Evolutionary conservation across 2,329 filamentous ascomycete species (phyloP).

Genomic region (Trichocomaceae sp.): DNA sequence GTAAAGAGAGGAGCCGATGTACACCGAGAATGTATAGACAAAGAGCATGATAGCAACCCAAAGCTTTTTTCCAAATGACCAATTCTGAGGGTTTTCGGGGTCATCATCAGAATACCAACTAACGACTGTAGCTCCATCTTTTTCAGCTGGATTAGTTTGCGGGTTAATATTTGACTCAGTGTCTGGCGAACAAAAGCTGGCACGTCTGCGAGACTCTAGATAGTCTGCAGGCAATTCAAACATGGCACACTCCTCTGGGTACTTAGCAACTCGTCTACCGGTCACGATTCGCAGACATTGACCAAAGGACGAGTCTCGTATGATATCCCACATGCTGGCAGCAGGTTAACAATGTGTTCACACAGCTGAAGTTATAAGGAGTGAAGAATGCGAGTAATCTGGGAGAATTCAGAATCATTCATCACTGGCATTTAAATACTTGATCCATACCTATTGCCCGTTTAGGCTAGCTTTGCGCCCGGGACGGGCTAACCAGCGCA

Average conservation of each 20-base stretch:
- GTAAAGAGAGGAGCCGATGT: slow-evolving; percentile 29
- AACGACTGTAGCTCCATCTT: slow-evolving; percentile 21
- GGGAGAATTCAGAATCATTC: background rate
- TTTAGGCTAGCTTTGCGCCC: background rate
- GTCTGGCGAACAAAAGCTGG: slow-evolving; percentile 26
- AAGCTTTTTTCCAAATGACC: slow-evolving; percentile 19
- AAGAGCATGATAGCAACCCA: slow-evolving; percentile 15
- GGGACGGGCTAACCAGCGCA: background rate
- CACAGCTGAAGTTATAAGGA: background rate
- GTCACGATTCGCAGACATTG: slow-evolving; percentile 42
- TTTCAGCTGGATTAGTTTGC: slow-evolving; percentile 30
- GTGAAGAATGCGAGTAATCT: background rate
- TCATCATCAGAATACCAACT: slow-evolving; percentile 28
- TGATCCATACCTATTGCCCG: background rate
- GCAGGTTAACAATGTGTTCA: background rate
- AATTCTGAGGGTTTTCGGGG: slow-evolving; percentile 23
- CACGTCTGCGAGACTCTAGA: slow-evolving; percentile 18
- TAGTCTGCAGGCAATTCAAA: slow-evolving; percentile 19
- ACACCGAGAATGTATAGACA: slow-evolving; percentile 35
- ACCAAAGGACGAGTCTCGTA: slow-evolving; percentile 43
- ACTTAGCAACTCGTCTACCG: slow-evolving; percentile 37
- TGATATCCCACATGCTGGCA: slow-evolving; percentile 5
- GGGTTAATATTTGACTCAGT: background rate
- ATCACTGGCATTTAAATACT: background rate
- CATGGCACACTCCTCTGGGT: slow-evolving; percentile 36